Evolutionary conservation across 129 eudicot species (phyloP).

Genomic region (Solidago caesia): DNA sequence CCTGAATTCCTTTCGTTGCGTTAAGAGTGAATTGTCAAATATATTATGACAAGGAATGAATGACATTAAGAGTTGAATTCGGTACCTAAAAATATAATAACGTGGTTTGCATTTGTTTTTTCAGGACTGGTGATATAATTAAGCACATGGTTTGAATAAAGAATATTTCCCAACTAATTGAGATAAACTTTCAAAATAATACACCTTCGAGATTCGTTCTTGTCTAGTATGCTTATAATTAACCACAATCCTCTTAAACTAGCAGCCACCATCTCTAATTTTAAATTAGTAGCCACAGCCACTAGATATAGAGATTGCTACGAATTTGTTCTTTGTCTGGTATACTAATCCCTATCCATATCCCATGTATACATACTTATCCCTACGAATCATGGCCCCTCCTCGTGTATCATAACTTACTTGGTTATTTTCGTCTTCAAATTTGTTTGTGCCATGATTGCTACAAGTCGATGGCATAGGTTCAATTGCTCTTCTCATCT

Average conservation of each 20-base stretch:
- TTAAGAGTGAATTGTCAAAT: too few relatives aligned
- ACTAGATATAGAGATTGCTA: background rate
- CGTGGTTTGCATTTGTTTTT: background rate
- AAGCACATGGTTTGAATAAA: background rate
- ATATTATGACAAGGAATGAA: background rate
- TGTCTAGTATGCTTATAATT: background rate
- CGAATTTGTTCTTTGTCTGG: too few relatives aligned
- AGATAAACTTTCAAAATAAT: constrained; percentile 1
- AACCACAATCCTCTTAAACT: background rate
- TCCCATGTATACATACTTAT: too few relatives aligned
- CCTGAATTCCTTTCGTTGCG: too few relatives aligned
- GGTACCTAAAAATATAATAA: background rate
- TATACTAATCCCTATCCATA: too few relatives aligned
- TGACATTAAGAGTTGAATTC: background rate
- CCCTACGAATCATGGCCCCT: too few relatives aligned
- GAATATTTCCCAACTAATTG: background rate
- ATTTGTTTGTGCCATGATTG: too few relatives aligned
- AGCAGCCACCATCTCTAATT: background rate
- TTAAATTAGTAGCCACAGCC: background rate
- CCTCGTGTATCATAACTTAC: too few relatives aligned
- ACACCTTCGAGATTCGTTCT: constrained; percentile 12
- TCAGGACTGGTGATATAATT: background rate
- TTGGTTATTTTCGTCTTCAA: too few relatives aligned
- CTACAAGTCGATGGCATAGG: too few relatives aligned
- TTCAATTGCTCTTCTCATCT: too few relatives aligned